Conservation (phyloP, 2,329 filamentous ascomycete species). For the Rutstroemia sp. region DNA sequence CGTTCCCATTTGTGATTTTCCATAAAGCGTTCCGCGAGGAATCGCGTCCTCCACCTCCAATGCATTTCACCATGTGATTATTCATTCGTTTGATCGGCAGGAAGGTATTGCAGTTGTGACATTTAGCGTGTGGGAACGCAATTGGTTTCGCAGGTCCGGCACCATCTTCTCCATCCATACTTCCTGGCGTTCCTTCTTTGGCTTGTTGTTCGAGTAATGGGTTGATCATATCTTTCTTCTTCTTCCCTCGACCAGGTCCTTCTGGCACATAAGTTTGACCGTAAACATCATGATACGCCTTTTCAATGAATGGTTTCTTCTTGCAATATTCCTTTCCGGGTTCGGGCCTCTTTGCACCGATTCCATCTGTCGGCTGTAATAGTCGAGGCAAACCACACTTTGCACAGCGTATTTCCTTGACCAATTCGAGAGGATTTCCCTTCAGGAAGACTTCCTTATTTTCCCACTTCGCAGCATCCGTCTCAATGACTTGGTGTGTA, state of each 20-base stretch:
- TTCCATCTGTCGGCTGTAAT: conserved; percentile 64
- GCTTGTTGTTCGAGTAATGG: conserved; percentile 19
- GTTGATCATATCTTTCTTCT: conserved; percentile 70
- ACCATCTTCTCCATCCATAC: conserved; percentile 37
- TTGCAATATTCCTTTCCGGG: conserved; percentile 70
- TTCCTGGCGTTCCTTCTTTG: conserved; percentile 33
- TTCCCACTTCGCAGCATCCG: conserved; percentile 61
- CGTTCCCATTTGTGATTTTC: conserved; percentile 52
- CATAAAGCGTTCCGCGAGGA: conserved; percentile 54
- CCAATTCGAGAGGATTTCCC: conserved; percentile 65
- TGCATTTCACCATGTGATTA: conserved; percentile 62
- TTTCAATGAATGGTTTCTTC: conserved; percentile 68
- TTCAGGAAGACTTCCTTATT: conserved; percentile 62
- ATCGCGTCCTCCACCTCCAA: conserved; percentile 57
- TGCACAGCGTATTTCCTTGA: conserved; percentile 63
- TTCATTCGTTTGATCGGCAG: conserved; percentile 58
- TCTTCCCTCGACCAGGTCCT: conserved; percentile 69
- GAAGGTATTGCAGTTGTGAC: conserved; percentile 60
- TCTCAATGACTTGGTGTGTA: conserved; percentile 44
- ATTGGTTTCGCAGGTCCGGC: conserved; percentile 53
- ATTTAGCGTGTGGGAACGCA: conserved; percentile 58
- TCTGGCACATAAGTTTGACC: conserved; percentile 74
- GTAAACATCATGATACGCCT: conserved; percentile 72
- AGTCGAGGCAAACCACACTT: conserved; percentile 69
- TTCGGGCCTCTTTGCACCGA: conserved; percentile 56